Evolutionary conservation across 495 filamentous ascomycete species (phyloP).

Genomic region (Haplographium delicatum): DNA sequence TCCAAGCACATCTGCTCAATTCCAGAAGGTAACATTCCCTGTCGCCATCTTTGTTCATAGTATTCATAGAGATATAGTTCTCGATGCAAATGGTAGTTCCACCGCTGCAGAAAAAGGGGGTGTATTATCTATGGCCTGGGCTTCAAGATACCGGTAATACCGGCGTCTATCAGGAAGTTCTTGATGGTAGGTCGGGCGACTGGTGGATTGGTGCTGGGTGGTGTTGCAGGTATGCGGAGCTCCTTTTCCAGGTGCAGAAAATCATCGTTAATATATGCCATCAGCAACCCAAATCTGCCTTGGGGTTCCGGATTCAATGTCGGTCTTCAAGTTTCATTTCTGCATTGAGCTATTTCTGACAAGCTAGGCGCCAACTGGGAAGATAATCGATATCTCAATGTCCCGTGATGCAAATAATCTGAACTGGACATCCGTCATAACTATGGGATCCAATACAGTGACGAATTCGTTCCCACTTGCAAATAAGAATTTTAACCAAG

Average conservation of each 20-base stretch:
- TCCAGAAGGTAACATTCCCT: constrained; percentile 2
- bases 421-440: neutral
- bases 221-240: constrained; percentile 28
- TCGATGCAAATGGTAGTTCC: constrained; percentile 36
- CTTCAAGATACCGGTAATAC: constrained; percentile 36
- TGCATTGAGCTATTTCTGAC: neutral
- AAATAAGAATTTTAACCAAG: constrained; percentile 3
- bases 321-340: constrained; percentile 11
- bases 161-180: constrained; percentile 38
- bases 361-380: neutral
- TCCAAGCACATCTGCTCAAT: constrained; percentile 4
- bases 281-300: constrained; percentile 31
- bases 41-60: too few relatives aligned
- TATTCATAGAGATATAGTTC: constrained; percentile 15
- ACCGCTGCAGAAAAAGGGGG: constrained; percentile 29
- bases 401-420: neutral
- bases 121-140: constrained; percentile 40
- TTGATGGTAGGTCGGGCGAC: constrained; percentile 35
- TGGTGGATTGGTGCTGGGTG: constrained; percentile 42
- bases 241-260: neutral
- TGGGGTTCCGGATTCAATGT: constrained; percentile 39
- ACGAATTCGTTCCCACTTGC: neutral
- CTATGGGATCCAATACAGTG: neutral
- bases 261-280: neutral
- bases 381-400: neutral